Conservation (phyloP, 1,284 basidiomycete species). For the Calocybe gambosa region DNA sequence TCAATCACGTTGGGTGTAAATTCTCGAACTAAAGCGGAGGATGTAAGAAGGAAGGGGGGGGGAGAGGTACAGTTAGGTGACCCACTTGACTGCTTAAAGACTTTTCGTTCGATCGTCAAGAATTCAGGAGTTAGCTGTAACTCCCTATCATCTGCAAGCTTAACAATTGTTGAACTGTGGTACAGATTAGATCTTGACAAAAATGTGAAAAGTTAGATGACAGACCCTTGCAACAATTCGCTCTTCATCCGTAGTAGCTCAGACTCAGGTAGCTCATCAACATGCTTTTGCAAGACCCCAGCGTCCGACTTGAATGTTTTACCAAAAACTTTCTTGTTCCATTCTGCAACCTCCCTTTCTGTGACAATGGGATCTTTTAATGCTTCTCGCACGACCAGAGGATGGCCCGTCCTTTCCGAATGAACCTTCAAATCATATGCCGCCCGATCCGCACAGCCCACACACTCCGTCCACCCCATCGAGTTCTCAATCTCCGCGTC, state of each 20-base stretch:
- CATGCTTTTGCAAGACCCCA: constrained; percentile 62
- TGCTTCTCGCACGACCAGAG: constrained; percentile 78
- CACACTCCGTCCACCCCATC: constrained; percentile 98
- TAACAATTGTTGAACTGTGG: constrained; percentile 42
- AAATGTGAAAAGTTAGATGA: constrained; percentile 16
- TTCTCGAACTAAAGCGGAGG: constrained; percentile 69
- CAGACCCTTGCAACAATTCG: constrained; percentile 73
- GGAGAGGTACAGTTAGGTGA: neutral
- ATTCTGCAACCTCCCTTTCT: constrained; percentile 70
- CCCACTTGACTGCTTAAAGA: constrained; percentile 86
- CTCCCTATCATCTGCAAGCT: constrained; percentile 56
- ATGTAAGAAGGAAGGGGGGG: constrained; percentile 9
- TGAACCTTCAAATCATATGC: constrained; percentile 85
- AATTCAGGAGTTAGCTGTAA: constrained; percentile 74
- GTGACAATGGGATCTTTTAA: constrained; percentile 69
- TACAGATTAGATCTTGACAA: constrained; percentile 15
- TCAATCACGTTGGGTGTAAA: constrained; percentile 98
- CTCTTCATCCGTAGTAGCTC: constrained; percentile 66
- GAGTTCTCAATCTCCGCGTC: constrained; percentile 97
- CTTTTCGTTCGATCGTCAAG: constrained; percentile 78
- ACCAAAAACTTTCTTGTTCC: constrained; percentile 88
- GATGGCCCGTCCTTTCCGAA: constrained; percentile 57
- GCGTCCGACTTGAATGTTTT: constrained; percentile 89
- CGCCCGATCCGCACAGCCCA: constrained; percentile 97
- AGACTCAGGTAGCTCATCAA: constrained; percentile 67